Conservation (phyloP, 2,329 filamentous ascomycete species). For the Zymoseptoria passerinii region DNA sequence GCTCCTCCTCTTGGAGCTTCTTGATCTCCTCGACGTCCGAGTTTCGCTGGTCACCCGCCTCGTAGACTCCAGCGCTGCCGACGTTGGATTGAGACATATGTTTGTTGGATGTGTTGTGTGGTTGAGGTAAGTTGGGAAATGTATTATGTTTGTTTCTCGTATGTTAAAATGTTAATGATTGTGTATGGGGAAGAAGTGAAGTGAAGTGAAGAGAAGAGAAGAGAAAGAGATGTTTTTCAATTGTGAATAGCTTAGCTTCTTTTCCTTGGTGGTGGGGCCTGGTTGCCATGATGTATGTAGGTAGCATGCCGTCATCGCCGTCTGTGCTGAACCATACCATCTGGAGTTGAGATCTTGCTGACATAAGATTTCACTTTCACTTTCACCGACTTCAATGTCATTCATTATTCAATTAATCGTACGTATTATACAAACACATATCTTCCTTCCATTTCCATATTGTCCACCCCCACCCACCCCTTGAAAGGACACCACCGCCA, state of each 20-base stretch:
- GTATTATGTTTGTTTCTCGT: neutral
- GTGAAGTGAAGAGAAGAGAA: neutral
- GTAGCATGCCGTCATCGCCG: neutral
- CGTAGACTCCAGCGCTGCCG: slow-evolving; percentile 58
- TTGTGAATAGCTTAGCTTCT: too few relatives aligned
- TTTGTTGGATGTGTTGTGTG: neutral
- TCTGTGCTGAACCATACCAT: neutral
- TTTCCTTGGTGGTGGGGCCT: neutral
- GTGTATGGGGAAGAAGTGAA: neutral
- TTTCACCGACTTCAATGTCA: neutral
- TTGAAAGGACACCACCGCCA: neutral
- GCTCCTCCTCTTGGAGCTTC: slow-evolving; percentile 43
- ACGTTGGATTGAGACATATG: slow-evolving; percentile 48
- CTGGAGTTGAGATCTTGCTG: neutral
- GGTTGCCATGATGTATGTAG: neutral
- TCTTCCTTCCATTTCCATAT: too few relatives aligned
- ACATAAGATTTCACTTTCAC: neutral
- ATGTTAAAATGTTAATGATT: neutral
- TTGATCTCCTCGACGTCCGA: slow-evolving; percentile 32
- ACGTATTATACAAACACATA: too few relatives aligned
- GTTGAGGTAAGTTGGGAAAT: neutral
- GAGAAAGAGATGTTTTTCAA: neutral
- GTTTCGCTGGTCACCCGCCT: slow-evolving; percentile 65
- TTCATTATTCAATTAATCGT: too few relatives aligned
- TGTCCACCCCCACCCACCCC: too few relatives aligned